Evolutionary conservation across 257 asterid genomes (phyloP).

Genomic region (Solanum bukasovii): DNA sequence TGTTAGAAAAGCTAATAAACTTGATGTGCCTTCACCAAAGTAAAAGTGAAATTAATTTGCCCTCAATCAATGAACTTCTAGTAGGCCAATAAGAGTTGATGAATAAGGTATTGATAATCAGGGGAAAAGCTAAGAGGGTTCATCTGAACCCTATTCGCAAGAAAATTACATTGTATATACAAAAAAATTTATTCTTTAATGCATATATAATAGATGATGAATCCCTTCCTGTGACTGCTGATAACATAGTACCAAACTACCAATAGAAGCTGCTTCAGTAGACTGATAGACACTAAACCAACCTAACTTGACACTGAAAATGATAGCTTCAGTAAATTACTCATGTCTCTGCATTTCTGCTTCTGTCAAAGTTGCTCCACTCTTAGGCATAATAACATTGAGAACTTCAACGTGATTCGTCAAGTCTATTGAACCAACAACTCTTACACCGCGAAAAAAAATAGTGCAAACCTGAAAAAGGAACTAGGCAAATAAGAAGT

Average conservation of each 20-base stretch:
- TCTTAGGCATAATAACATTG: background rate
- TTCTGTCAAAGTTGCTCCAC: background rate
- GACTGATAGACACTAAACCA: background rate
- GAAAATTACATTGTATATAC: background rate
- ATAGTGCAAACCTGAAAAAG: background rate
- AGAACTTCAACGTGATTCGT: background rate
- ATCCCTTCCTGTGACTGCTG: background rate
- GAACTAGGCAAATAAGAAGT: background rate
- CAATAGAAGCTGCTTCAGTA: background rate
- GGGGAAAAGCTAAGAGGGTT: background rate
- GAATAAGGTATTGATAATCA: too few species aligned
- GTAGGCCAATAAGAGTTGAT: too few species aligned
- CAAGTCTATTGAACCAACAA: background rate
- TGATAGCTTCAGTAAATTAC: background rate
- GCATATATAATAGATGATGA: background rate
- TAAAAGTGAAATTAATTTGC: too few species aligned
- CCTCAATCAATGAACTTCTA: too few species aligned
- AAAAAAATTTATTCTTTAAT: background rate
- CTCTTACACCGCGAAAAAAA: background rate
- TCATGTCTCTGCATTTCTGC: background rate
- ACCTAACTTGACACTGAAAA: background rate
- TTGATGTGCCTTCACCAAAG: too few species aligned
- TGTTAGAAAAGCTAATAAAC: too few species aligned
- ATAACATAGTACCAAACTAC: background rate
- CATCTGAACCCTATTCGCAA: background rate